A percentile compares a stretch with the other conserved stretches of the same genome.
Evolutionary conservation across 1,284 basidiomycete species (phyloP).

Genomic region (Cutaneotrichosporon dermatis): DNA sequence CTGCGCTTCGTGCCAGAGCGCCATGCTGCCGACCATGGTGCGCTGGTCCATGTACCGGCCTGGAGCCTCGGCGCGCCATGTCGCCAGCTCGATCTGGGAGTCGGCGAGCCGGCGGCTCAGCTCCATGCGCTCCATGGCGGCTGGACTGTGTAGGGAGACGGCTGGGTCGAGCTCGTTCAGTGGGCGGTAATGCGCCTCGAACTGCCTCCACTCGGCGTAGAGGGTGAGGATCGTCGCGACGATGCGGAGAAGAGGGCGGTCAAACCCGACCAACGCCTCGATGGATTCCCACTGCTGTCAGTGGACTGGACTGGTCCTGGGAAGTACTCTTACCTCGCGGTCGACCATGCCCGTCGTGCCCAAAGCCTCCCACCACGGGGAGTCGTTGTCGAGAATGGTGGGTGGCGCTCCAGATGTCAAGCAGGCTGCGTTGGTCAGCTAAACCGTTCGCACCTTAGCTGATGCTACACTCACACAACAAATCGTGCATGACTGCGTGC

Average conservation of each 20-base stretch:
- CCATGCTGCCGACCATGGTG: conserved; percentile 31
- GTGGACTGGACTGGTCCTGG: neutral
- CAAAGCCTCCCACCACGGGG: conserved; percentile 32
- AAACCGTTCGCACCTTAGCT: neutral
- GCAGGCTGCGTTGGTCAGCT: conserved; percentile 12
- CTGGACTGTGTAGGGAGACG: conserved; percentile 15
- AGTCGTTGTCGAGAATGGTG: conserved; percentile 22
- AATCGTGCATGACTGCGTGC: conserved; percentile 29
- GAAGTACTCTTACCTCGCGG: conserved; percentile 13
- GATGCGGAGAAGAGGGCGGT: conserved; percentile 27
- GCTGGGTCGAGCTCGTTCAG: conserved; percentile 17
- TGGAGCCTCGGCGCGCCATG: conserved; percentile 21
- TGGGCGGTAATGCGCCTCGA: conserved; percentile 20
- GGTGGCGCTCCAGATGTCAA: conserved; percentile 24
- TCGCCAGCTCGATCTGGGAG: conserved; percentile 18
- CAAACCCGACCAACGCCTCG: conserved; percentile 29
- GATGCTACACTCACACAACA: conserved; percentile 23
- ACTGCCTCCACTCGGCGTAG: conserved; percentile 16
- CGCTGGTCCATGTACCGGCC: conserved; percentile 22
- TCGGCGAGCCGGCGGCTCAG: conserved; percentile 16
- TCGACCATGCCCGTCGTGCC: conserved; percentile 18
- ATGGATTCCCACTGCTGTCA: conserved; percentile 28
- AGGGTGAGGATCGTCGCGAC: conserved; percentile 13
- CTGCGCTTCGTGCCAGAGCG: conserved; percentile 36
- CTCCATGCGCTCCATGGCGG: conserved; percentile 18